Evolutionary conservation across 2,329 filamentous ascomycete species (phyloP).

Genomic region (Apiospora kogelbergensis): DNA sequence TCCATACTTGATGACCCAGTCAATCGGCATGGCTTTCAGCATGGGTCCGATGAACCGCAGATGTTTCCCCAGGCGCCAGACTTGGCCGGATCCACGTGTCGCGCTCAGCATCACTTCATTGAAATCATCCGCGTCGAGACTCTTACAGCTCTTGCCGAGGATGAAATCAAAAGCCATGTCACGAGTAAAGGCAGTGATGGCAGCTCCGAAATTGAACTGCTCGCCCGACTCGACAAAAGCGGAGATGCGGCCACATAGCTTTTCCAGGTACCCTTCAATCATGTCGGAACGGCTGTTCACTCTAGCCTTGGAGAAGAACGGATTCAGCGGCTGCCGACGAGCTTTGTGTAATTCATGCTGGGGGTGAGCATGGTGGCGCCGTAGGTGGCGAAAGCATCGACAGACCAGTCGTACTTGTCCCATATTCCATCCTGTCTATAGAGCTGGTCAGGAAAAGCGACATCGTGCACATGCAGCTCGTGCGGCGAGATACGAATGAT

Average conservation of each 20-base stretch:
- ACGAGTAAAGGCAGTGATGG: neutral
- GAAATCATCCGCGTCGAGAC: neutral
- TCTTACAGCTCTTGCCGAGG: neutral
- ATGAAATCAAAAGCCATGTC: neutral
- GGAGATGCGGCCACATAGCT: neutral
- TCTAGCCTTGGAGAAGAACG: conserved; percentile 34
- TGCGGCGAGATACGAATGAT: conserved; percentile 20
- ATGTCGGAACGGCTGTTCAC: conserved; percentile 21
- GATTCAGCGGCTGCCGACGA: conserved; percentile 28
- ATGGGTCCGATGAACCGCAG: no score
- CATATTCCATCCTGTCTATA: conserved; percentile 30
- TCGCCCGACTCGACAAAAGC: neutral
- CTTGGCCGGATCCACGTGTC: no score
- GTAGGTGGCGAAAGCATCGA: neutral
- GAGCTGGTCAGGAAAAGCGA: conserved; percentile 37
- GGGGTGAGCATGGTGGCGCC: neutral
- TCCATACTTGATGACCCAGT: no score
- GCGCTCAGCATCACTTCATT: no score
- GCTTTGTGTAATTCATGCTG: conserved; percentile 33
- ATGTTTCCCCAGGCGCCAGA: no score
- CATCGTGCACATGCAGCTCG: conserved; percentile 23
- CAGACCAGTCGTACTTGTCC: conserved; percentile 23
- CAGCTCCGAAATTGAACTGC: neutral
- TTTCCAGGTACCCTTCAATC: no score
- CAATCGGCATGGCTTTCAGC: no score